phyloP scores from a whole-genome alignment of 192 early-diverging fungal genomes.

The Phycomyces blakesleeanus region DNA sequence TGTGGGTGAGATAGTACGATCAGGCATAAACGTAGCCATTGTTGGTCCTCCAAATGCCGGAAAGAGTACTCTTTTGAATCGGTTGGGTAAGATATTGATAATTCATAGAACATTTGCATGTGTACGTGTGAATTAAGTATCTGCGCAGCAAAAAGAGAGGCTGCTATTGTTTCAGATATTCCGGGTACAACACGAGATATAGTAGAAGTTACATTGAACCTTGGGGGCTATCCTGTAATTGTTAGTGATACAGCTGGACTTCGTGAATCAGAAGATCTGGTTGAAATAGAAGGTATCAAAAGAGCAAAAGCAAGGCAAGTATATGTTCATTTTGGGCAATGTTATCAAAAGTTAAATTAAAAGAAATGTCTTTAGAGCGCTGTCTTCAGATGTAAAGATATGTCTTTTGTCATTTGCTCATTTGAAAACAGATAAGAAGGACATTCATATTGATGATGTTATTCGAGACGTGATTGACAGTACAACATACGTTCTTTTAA shows the following conservation, averaged over 20 bases:
- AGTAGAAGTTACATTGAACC: conserved; percentile 66
- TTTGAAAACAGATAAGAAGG: neutral
- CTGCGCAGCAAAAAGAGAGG: conserved; percentile 61
- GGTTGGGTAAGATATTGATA: conserved; percentile 42
- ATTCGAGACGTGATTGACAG: conserved; percentile 40
- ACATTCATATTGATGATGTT: conserved; percentile 27
- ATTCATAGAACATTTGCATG: neutral
- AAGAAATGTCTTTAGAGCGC: conserved; percentile 15
- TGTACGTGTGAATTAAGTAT: neutral
- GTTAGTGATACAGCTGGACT: conserved; percentile 72
- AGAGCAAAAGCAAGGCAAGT: conserved; percentile 51
- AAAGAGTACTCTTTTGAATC: conserved; percentile 72
- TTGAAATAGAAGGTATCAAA: conserved; percentile 68
- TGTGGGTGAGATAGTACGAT: conserved; percentile 67
- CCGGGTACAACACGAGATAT: conserved; percentile 78
- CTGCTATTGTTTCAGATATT: conserved; percentile 69
- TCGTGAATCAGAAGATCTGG: conserved; percentile 50
- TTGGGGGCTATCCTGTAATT: conserved; percentile 75
- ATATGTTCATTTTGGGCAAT: too few species aligned
- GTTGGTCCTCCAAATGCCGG: conserved; percentile 77
- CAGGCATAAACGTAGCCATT: conserved; percentile 67
- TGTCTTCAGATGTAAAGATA: conserved; percentile 62
- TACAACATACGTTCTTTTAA: conserved; percentile 59
- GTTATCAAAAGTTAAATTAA: too few species aligned
- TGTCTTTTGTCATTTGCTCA: conserved; percentile 50